Conservation (phyloP, 257 asterid species). For the Echites panduratus region DNA sequence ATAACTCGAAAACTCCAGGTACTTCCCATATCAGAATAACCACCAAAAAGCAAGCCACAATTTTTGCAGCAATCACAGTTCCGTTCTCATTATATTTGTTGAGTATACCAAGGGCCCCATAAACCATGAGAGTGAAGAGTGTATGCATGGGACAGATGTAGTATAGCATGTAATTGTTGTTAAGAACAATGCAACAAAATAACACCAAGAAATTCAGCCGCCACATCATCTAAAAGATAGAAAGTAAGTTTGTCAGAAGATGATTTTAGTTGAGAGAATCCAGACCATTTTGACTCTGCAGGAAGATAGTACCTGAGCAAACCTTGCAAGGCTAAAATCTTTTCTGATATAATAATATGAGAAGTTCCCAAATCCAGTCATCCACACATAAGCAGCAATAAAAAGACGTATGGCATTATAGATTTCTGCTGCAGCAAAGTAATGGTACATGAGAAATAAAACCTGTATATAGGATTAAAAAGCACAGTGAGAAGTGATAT, state of each 20-base stretch:
- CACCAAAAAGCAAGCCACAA: slow-evolving; percentile 67
- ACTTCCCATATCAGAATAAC: slow-evolving; percentile 79
- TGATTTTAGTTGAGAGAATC: slow-evolving; percentile 11
- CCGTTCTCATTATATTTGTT: slow-evolving; percentile 74
- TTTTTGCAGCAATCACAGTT: slow-evolving; percentile 59
- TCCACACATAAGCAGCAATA: slow-evolving; percentile 89
- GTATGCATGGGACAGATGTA: slow-evolving; percentile 96
- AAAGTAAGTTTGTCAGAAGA: slow-evolving; percentile 22
- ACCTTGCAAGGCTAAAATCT: slow-evolving; percentile 81
- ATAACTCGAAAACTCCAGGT: slow-evolving; percentile 65
- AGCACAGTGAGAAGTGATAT: slow-evolving; percentile 19
- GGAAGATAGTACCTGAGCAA: slow-evolving; percentile 50
- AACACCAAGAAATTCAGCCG: slow-evolving; percentile 80
- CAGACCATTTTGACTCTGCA: background rate
- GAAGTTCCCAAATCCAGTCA: slow-evolving; percentile 95
- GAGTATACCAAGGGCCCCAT: slow-evolving; percentile 76
- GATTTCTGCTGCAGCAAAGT: slow-evolving; percentile 77
- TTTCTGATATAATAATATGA: slow-evolving; percentile 80
- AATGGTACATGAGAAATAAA: slow-evolving; percentile 84
- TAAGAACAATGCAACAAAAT: slow-evolving; percentile 74
- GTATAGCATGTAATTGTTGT: slow-evolving; percentile 61
- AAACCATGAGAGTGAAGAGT: slow-evolving; percentile 88
- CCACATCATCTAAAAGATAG: slow-evolving; percentile 82
- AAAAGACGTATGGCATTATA: slow-evolving; percentile 78
- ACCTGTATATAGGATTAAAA: slow-evolving; percentile 44